Evolutionary conservation across 768 basidiomycete species (phyloP).

Genomic region (Pisolithus orientalis): DNA sequence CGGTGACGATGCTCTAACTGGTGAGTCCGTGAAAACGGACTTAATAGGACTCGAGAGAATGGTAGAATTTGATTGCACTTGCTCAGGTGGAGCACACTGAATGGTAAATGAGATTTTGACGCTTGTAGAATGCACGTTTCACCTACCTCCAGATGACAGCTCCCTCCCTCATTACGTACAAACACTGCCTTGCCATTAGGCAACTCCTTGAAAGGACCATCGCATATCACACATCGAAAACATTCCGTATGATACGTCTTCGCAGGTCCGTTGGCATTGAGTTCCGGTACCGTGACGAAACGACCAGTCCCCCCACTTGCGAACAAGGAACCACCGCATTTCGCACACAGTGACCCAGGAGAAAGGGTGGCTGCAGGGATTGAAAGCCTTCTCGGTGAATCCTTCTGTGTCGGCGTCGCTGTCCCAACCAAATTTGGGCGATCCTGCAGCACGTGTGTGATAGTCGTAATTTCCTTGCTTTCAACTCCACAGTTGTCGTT

Average conservation of each 20-base stretch:
- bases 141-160: conserved; percentile 58
- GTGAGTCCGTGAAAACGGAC: conserved; percentile 8
- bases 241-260: conserved; percentile 69
- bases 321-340: conserved; percentile 56
- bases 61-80: conserved; percentile 10
- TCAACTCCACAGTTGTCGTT: conserved; percentile 8
- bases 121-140: not conserved
- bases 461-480: conserved; percentile 4
- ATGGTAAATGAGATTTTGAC: conserved; percentile 5
- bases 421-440: conserved; percentile 15
- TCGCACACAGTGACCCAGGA: conserved; percentile 47
- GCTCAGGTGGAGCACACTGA: conserved; percentile 42
- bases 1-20: conserved; percentile 11
- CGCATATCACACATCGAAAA: conserved; percentile 67
- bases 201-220: conserved; percentile 55
- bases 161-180: conserved; percentile 56
- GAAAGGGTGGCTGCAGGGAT: conserved; percentile 28
- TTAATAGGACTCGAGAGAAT: conserved; percentile 5
- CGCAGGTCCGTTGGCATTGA: conserved; percentile 34
- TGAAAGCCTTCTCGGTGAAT: conserved; percentile 20
- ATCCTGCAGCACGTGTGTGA: conserved; percentile 5
- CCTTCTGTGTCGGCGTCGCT: conserved; percentile 22
- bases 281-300: conserved; percentile 66
- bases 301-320: conserved; percentile 50
- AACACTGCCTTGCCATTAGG: conserved; percentile 63